Conservation (phyloP, 2,329 filamentous ascomycete species). For the Ophiocordyceps sinensis region DNA sequence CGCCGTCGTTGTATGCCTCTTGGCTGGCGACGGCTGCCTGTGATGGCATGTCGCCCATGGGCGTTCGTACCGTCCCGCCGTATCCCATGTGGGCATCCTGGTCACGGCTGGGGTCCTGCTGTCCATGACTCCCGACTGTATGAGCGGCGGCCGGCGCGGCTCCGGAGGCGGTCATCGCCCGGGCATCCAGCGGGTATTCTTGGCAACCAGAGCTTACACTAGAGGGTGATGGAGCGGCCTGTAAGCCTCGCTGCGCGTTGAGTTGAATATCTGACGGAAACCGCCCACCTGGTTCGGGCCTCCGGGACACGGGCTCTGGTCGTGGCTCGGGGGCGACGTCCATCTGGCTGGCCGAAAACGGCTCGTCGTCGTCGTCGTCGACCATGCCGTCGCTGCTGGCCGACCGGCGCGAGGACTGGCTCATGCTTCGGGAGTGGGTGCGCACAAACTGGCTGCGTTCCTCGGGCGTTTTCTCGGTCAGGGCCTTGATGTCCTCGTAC, state of each 20-base stretch:
- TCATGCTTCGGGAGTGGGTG: constrained; percentile 64
- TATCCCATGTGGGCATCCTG: constrained; percentile 20
- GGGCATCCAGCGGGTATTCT: constrained; percentile 32
- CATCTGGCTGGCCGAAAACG: constrained; percentile 37
- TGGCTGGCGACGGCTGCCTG: constrained; percentile 34
- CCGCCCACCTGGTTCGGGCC: constrained; percentile 83
- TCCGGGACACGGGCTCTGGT: constrained; percentile 39
- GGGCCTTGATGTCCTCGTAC: constrained; percentile 80
- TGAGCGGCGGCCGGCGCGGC: constrained; percentile 26
- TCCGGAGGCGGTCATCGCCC: constrained; percentile 43
- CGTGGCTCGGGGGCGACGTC: constrained; percentile 30
- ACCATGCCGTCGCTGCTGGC: constrained; percentile 65
- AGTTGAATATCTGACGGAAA: constrained; percentile 92
- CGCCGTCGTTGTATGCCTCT: constrained; percentile 36
- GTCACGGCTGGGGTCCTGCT: constrained; percentile 10
- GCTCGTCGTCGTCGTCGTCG: constrained; percentile 56
- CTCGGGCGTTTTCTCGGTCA: constrained; percentile 79
- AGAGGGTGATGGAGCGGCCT: constrained; percentile 64
- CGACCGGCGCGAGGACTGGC: constrained; percentile 47
- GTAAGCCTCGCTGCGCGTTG: constrained; percentile 63
- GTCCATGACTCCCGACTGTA: constrained; percentile 16
- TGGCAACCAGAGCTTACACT: constrained; percentile 59
- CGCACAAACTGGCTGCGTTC: constrained; percentile 81
- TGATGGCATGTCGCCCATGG: constrained; percentile 33
- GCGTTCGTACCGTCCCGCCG: constrained; percentile 28